Percentiles rank a stretch among this genome's conserved stretches.
Conservation (phyloP, 106 monocot species). For the Dendrobium huoshanense region DNA sequence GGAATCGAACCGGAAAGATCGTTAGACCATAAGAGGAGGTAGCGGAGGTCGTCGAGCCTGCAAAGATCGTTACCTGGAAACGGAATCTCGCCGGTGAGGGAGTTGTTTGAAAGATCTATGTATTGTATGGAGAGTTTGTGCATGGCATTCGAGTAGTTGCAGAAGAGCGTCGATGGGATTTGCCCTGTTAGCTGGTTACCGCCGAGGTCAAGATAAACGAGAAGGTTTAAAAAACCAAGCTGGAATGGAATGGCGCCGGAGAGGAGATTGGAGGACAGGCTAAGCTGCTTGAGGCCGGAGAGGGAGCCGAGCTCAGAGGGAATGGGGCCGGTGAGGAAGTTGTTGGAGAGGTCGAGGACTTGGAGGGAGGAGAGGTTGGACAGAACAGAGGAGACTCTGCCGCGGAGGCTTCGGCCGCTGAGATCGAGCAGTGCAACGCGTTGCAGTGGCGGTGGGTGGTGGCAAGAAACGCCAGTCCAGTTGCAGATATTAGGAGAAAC, state of each 20-base stretch:
- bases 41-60: conserved; percentile 30
- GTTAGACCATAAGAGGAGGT: conserved; percentile 65
- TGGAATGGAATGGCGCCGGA: conserved; percentile 42
- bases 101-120: conserved; percentile 74
- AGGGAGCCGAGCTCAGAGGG: conserved; percentile 49
- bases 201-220: conserved; percentile 56
- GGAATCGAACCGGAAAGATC: conserved; percentile 46
- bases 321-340: conserved; percentile 40
- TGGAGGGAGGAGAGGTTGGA: conserved; percentile 50
- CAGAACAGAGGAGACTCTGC: conserved; percentile 34
- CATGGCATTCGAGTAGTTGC: conserved; percentile 39
- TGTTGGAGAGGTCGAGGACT: conserved; percentile 59
- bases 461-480: conserved; percentile 72
- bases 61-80: conserved; percentile 9
- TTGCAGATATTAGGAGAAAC: conserved; percentile 27
- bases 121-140: conserved; percentile 17
- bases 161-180: conserved; percentile 60
- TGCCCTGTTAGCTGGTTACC: conserved; percentile 39
- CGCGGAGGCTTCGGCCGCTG: conserved; percentile 27
- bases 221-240: conserved; percentile 29
- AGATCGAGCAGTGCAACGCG: conserved; percentile 42
- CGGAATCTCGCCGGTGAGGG: conserved; percentile 52
- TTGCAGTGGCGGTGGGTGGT: neutral
- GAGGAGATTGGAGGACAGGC: conserved; percentile 45
- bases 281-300: conserved; percentile 32